Evolutionary conservation across 306 rosid genomes (phyloP), one percentile per base, ranked within the genome.

Genomic region (Mucuna pruriens): DNA sequence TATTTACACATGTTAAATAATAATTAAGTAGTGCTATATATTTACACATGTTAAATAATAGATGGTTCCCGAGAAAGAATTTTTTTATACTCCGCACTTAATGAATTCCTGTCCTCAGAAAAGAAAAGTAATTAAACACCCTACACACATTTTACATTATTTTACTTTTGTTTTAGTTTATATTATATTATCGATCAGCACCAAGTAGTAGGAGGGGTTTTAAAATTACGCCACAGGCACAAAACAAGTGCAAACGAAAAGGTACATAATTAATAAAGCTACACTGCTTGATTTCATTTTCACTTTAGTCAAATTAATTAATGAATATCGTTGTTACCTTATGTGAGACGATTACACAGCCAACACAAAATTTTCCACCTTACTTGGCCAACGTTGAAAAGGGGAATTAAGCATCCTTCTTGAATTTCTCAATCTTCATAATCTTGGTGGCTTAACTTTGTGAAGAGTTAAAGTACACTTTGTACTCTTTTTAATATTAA

Each of bases 361-460:
- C 63, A 23, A 54, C 58, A 65, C 75, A 64, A 34, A 80, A 80
- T 22, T 65, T 82, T 86, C 82, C 67, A 26, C 48, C 81, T 84
- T 85, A 39, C 82, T 81, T 86, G 76, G 83, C 85, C 87, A 83
- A 83, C 89, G 80, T 85, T 82, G 86, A 81, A 87, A 82, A 82
- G 63, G 44, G 65, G 61, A 23, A n/a, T n/a, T n/a, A 79, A 79
- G 80, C 49, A 46, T 75, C 77, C 46, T 33, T n/a, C n/a, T n/a
- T n/a, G n/a, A n/a, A n/a, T n/a, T n/a, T n/a, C n/a, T n/a, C n/a
- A n/a, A n/a, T n/a, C n/a, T n/a, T n/a, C n/a, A n/a, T n/a, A n/a
- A n/a, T n/a, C n/a, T n/a, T n/a, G n/a, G n/a, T n/a, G n/a, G n/a
- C n/a, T n/a, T n/a, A n/a, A n/a, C n/a, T n/a, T n/a, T n/a, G n/a